Conservation (phyloP, 176 grass and related monocot genomes). For the Saccharum spontaneum region DNA sequence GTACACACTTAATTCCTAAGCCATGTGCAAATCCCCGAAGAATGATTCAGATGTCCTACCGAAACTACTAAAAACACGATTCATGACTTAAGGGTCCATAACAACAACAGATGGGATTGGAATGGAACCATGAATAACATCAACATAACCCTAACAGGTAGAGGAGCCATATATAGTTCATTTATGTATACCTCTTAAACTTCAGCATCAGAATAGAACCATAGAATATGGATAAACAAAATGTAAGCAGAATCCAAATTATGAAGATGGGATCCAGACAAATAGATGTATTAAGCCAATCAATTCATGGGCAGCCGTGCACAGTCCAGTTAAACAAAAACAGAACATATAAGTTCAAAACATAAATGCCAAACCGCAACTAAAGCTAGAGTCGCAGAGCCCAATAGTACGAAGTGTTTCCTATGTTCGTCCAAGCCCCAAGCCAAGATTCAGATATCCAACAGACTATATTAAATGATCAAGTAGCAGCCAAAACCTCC, state of each 20-base stretch:
- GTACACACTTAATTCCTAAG: background rate
- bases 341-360: background rate
- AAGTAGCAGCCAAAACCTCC: background rate
- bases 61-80: background rate
- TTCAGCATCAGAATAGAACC: constrained; percentile 4
- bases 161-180: background rate
- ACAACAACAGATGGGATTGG: background rate
- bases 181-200: background rate
- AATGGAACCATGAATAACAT: background rate
- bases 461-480: background rate
- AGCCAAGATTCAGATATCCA: background rate
- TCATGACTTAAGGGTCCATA: background rate
- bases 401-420: background rate
- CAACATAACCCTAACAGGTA: background rate
- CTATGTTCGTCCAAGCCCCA: background rate
- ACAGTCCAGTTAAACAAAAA: background rate
- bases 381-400: background rate
- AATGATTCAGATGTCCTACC: background rate
- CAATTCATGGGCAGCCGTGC: background rate
- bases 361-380: background rate
- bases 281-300: background rate
- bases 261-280: background rate
- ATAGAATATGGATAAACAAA: background rate
- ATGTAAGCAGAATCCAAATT: background rate
- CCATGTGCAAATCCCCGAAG: background rate